These are phyloP conservation scores for Lactarius sanguifluus DNA, from an alignment of 768 basidiomycete species.

Conservation along the genomic window DNA sequence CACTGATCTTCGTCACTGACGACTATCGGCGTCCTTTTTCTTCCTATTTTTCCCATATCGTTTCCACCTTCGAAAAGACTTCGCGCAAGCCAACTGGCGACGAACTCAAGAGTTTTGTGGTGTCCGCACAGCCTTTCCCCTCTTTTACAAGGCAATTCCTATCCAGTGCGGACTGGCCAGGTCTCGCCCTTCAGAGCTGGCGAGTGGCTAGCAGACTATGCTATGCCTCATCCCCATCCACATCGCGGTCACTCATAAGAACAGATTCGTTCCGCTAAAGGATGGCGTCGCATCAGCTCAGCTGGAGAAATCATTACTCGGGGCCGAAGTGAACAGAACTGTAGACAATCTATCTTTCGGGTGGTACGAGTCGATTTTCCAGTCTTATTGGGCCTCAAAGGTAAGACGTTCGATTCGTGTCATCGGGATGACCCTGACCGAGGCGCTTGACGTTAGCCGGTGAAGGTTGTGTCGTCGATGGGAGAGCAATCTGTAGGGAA, in stretches of 20 bases:
- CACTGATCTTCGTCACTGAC: slow-evolving; percentile 47
- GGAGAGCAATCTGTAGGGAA: neutral
- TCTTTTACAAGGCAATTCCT: slow-evolving; percentile 30
- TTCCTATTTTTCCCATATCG: slow-evolving; percentile 46
- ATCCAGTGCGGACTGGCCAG: slow-evolving; percentile 19
- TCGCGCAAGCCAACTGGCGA: slow-evolving; percentile 54
- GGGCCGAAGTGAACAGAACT: slow-evolving; percentile 54
- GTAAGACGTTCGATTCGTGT: slow-evolving; percentile 31
- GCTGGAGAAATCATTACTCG: slow-evolving; percentile 52
- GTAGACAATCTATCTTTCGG: slow-evolving; percentile 46
- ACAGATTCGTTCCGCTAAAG: slow-evolving; percentile 60
- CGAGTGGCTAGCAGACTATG: neutral
- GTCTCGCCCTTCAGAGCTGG: slow-evolving; percentile 30
- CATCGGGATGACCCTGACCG: neutral
- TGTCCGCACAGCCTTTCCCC: slow-evolving; percentile 37
- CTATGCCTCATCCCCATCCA: neutral
- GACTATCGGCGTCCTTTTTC: slow-evolving; percentile 38
- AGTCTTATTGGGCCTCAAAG: slow-evolving; percentile 53
- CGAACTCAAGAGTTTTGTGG: slow-evolving; percentile 40
- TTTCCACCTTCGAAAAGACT: slow-evolving; percentile 45
- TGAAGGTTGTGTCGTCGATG: slow-evolving; percentile 47
- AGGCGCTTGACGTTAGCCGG: slow-evolving; percentile 41
- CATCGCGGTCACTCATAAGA: slow-evolving; percentile 43
- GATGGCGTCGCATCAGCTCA: slow-evolving; percentile 52
- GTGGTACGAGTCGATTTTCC: slow-evolving; percentile 65